Base-by-base conservation (phyloP, 75 land plant genomes). In the Pinus albicaulis region DNA sequence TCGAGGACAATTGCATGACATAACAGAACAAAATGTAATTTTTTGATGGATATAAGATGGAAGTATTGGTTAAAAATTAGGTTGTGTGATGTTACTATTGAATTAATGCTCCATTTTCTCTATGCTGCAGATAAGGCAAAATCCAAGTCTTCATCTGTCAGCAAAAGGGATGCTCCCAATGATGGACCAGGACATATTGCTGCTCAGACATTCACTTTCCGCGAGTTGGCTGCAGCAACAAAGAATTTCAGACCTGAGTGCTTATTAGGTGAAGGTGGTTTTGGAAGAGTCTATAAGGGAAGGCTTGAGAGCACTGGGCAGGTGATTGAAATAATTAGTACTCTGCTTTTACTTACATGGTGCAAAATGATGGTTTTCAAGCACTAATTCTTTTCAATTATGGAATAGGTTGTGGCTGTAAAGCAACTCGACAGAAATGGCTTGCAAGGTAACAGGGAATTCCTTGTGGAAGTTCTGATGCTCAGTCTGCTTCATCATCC, bases 371-470 rank as follows among this genome's bases (percentile, higher is more conserved):
- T 48, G 53, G 53, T 48, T 48, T 48, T 11, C 11, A 48, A 48
- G 11, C 53, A 48, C 53, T 48, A 48, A 48, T 48, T 48, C 53
- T 48, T 48, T 48, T 48, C 53, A 48, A 48, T 48, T 11, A 10
- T 48, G 53, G 53, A 11, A 36, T 78, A 86, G 87, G 79, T 76
- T 56, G 87, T 86, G 24, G 86, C 87, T 68, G 84, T 86, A 31
- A 86, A 86, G 76, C 87, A 86, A 81, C 86, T 86, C 23, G 87
- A 86, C 68, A 79, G 86, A 41, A 86, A 83, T 68, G 87, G 87
- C 24, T 36, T 85, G 57, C 87, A 85, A 74, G 87, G 87, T 22
- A 85, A 85, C 71, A 79, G 87, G 73, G 87, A 85, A 63, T 85
- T 85, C 70, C 62, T 85, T 24, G 87, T 83, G 12, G 87, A 86